Percentiles rank a stretch among this genome's conserved stretches.
These are phyloP conservation scores for Capillidium rhysosporum DNA, from an alignment of 371 early-diverging fungal species.

Conservation along the genomic window DNA sequence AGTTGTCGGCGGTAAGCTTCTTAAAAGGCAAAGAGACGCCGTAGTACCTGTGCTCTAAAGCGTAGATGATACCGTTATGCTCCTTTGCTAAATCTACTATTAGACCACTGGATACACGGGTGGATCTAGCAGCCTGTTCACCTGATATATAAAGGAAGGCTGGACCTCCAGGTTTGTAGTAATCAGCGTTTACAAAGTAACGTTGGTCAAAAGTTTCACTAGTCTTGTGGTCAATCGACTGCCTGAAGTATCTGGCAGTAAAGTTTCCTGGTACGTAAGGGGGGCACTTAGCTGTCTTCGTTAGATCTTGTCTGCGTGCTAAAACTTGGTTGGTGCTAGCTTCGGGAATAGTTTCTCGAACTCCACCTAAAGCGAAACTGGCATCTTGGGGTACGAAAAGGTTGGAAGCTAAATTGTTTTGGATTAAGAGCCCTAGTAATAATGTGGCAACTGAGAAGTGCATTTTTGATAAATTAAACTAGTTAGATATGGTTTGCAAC, in stretches of 20 bases:
- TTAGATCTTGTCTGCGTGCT: too few species aligned
- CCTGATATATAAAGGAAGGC: constrained; percentile 22
- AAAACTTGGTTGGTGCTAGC: too few species aligned
- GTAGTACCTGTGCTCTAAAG: constrained; percentile 2
- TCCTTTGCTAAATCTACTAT: constrained; percentile 13
- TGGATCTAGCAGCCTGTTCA: constrained; percentile 18
- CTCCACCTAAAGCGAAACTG: too few species aligned
- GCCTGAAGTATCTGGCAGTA: constrained; percentile 17
- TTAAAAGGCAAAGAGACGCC: neutral
- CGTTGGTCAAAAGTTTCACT: constrained; percentile 27
- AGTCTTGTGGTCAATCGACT: constrained; percentile 29
- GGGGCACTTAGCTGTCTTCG: too few species aligned
- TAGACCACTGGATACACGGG: constrained; percentile 8
- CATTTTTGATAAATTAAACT: too few species aligned
- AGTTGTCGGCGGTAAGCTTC: constrained; percentile 9
- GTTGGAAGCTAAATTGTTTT: too few species aligned
- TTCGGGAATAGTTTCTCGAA: too few species aligned
- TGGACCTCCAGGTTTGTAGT: constrained; percentile 44
- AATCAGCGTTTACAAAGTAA: constrained; percentile 32
- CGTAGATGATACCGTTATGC: neutral
- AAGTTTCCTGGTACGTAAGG: neutral
- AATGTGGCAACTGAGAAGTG: too few species aligned
- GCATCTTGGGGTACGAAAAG: too few species aligned
- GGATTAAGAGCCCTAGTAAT: too few species aligned
- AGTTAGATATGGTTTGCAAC: too few species aligned